These are phyloP conservation scores for Microdochium paspali DNA, from an alignment of 2,329 filamentous ascomycete genomes.

Conservation along the genomic window DNA sequence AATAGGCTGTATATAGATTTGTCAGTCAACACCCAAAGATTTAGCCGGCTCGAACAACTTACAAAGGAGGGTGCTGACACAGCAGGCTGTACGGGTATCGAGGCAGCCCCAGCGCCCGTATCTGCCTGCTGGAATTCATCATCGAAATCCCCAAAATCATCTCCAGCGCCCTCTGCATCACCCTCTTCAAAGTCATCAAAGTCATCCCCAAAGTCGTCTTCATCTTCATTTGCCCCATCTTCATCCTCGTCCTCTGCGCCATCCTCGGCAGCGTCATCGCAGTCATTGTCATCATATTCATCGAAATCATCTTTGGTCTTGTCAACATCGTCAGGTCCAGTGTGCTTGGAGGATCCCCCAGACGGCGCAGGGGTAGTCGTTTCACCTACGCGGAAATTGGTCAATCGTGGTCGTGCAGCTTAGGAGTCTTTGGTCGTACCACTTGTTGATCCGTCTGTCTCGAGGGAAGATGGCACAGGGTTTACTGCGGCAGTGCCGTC, in stretches of 20 bases:
- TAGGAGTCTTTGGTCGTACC: conserved; percentile 25
- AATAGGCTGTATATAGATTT: conserved; percentile 42
- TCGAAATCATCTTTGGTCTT: neutral
- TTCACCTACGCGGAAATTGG: conserved; percentile 23
- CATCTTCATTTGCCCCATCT: conserved; percentile 22
- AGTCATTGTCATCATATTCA: neutral
- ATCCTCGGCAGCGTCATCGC: neutral
- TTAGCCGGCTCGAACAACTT: conserved; percentile 14
- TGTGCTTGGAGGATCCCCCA: neutral
- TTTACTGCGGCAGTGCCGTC: conserved; percentile 27
- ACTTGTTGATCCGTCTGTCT: conserved; percentile 19
- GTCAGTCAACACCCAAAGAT: conserved; percentile 19
- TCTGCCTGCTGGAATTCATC: conserved; percentile 57
- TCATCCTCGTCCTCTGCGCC: conserved; percentile 14
- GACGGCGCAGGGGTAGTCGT: conserved; percentile 4
- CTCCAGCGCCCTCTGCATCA: conserved; percentile 36
- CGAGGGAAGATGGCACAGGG: conserved; percentile 13
- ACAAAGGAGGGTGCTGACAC: conserved; percentile 29
- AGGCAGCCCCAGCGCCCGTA: conserved; percentile 18
- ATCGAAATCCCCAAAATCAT: conserved; percentile 60
- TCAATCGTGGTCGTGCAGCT: conserved; percentile 23
- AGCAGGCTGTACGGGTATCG: conserved; percentile 21
- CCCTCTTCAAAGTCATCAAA: conserved; percentile 56
- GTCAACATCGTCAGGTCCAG: neutral
- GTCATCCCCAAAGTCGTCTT: conserved; percentile 47